Base-by-base conservation (phyloP, 257 asterid genomes). In the Capsicum rhomboideum region DNA sequence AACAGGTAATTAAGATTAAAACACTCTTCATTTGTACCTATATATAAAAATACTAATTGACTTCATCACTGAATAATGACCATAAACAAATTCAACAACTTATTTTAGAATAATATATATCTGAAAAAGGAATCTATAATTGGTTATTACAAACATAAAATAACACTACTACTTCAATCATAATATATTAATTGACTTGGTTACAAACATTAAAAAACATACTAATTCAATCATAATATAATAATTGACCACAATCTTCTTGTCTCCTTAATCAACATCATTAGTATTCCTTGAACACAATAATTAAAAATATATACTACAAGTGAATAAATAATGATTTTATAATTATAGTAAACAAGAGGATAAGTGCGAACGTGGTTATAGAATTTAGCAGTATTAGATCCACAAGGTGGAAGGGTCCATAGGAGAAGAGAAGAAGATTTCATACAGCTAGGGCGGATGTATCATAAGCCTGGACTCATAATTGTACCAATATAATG, bases 221-320 rank as follows among this genome's bases (percentile, higher is more conserved):
- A 18, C 21, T 54, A 17, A 0, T 18, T 54, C 10, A 54, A 54
- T 54, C 23, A 54, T 54, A 75, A 14, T 49, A 16, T 17, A 49
- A 75, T 49, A 49, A 75, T 75, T 14, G 80, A 72, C 23, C 42
- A 6, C 61, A 75, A 75, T 49, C 42, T 49, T 49, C 44, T 49
- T 75, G 81, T 75, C 81, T 75, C 61, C 80, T 75, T 75, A 75
- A 75, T 75, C 23, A 75, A 75, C 80, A 49, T 75, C 80, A 75
- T 75, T 49, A 28, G 44, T 29, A 52, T 11, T 75, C 23, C 61
- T 23, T 75, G 81, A 49, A 75, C 17, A 75, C 26, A 23, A 74
- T 46, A 74, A 26, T 74, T 46, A 74, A 74, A 74, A 74, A 44
- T 72, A 46, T 49, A 59, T 46, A 23, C 59, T 44, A 23, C 61